phyloP scores from a whole-genome alignment of 305 asterid genomes.

The Solanum hybrid region DNA sequence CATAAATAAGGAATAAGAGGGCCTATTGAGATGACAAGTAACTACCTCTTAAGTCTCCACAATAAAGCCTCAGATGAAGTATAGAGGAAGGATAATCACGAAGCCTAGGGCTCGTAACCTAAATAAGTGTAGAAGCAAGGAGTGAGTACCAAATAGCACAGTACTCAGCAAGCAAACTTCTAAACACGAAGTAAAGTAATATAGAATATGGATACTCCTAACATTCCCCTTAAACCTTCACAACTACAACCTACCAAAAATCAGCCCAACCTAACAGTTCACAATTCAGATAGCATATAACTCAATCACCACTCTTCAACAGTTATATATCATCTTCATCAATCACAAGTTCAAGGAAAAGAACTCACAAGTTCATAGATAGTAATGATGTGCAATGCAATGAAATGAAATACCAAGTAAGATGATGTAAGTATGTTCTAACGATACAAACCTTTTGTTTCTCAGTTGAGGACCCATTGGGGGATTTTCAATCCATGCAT shows the following conservation, averaged over 20 bases:
- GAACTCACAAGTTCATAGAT: too few species aligned
- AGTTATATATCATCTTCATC: not conserved
- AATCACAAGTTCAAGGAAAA: too few species aligned
- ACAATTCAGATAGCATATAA: not conserved
- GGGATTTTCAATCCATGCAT: not conserved
- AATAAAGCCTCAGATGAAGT: not conserved
- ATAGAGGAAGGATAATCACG: not conserved
- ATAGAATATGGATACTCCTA: not conserved
- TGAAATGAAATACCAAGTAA: too few species aligned
- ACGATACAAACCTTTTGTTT: not conserved
- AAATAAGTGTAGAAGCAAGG: not conserved
- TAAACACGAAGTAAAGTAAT: not conserved
- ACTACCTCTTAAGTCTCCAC: not conserved
- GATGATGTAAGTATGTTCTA: too few species aligned
- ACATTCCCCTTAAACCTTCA: not conserved
- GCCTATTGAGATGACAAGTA: not conserved
- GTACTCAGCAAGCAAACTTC: not conserved
- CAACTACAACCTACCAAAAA: not conserved
- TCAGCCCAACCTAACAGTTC: not conserved
- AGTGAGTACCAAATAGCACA: not conserved
- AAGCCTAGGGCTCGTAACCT: not conserved
- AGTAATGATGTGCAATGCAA: too few species aligned
- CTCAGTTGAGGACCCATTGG: not conserved
- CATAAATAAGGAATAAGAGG: not conserved
- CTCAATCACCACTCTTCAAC: not conserved